These are phyloP conservation scores for Huntiella bhutanensis DNA, from an alignment of 2,329 filamentous ascomycete genomes.

Conservation along the genomic window DNA sequence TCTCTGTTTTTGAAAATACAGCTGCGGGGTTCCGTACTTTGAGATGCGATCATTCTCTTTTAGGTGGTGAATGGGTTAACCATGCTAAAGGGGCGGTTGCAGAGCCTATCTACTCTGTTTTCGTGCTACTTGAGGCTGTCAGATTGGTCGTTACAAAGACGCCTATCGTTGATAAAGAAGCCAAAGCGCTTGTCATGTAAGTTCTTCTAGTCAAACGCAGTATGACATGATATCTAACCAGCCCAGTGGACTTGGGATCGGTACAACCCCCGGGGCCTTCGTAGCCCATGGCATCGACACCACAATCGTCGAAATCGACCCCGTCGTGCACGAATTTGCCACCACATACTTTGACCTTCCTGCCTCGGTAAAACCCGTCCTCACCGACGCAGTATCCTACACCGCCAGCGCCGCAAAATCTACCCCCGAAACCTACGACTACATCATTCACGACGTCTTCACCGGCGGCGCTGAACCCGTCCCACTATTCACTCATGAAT, in stretches of 20 bases:
- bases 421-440: constrained; percentile 47
- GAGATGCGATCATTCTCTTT: constrained; percentile 81
- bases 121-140: constrained; percentile 84
- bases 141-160: constrained; percentile 50
- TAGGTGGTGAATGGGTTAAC: constrained; percentile 77
- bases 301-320: constrained; percentile 88
- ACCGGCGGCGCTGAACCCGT: constrained; percentile 88
- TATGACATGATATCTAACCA: background rate
- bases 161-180: constrained; percentile 39
- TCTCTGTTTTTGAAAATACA: constrained; percentile 69
- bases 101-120: constrained; percentile 91
- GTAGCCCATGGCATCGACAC: constrained; percentile 79
- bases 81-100: constrained; percentile 35
- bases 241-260: constrained; percentile 70
- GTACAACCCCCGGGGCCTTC: constrained; percentile 73
- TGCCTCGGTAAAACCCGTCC: constrained; percentile 55
- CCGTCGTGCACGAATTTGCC: constrained; percentile 69
- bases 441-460: constrained; percentile 95
- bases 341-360: constrained; percentile 65
- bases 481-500: constrained; percentile 70
- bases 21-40: constrained; percentile 58
- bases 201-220: constrained; percentile 15
- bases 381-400: constrained; percentile 67
- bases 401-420: constrained; percentile 27
- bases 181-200: constrained; percentile 72